Evolutionary conservation across 345 rosid genomes (phyloP).

Genomic region (Crucihimalaya himalaica): DNA sequence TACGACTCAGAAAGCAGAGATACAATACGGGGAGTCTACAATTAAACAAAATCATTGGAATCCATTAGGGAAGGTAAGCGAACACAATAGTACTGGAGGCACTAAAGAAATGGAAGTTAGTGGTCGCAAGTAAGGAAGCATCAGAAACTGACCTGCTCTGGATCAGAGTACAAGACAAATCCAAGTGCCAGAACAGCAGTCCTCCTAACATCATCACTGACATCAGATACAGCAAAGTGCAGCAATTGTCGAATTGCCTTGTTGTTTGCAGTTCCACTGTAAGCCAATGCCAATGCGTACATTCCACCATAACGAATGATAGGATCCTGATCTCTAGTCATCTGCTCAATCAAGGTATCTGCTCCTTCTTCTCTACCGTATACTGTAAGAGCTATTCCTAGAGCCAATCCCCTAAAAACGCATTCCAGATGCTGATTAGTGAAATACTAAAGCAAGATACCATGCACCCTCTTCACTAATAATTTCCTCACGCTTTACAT

Average conservation of each 20-base stretch:
- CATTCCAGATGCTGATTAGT: constrained; percentile 16
- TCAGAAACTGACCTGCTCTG: constrained; percentile 72
- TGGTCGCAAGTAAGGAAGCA: constrained; percentile 18
- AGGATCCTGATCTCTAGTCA: constrained; percentile 98
- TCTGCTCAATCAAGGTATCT: constrained; percentile 96
- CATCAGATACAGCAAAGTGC: constrained; percentile 99
- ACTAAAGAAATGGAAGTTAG: constrained; percentile 6
- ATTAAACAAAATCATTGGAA: constrained; percentile 19
- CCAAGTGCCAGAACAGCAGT: constrained; percentile 99
- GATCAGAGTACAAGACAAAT: constrained; percentile 94
- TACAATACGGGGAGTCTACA: constrained; percentile 97
- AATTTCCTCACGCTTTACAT: not conserved
- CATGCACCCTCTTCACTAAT: constrained; percentile 5
- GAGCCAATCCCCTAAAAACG: constrained; percentile 74
- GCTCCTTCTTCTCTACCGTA: constrained; percentile 99
- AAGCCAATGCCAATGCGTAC: constrained; percentile 98
- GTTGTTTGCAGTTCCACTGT: constrained; percentile 97
- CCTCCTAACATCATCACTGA: constrained; percentile 97
- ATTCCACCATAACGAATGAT: constrained; percentile 98
- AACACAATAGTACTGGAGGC: not conserved
- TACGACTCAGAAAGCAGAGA: constrained; percentile 95
- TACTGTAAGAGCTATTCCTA: constrained; percentile 97
- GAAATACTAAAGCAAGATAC: constrained; percentile 4
- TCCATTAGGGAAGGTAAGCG: constrained; percentile 5
- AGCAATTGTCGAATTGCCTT: constrained; percentile 98